These are phyloP conservation scores for Syzygium oleosum DNA, from an alignment of 345 rosid genomes.

Conservation along the genomic window DNA sequence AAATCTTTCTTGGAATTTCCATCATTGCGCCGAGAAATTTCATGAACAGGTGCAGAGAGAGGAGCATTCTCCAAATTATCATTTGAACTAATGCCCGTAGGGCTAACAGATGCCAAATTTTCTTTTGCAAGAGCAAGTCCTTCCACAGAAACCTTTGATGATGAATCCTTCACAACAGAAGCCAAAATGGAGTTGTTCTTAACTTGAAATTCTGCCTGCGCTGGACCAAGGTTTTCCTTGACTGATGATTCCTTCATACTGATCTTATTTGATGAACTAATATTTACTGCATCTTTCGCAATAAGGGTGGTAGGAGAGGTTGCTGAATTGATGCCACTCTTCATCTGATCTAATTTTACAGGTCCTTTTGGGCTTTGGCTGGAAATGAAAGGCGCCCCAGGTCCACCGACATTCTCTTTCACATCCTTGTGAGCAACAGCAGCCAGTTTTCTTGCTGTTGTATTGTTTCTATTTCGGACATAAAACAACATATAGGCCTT, in stretches of 20 bases:
- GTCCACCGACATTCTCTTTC: constrained; percentile 25
- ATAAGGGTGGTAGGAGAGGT: constrained; percentile 13
- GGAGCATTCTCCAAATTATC: neutral
- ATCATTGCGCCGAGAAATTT: neutral
- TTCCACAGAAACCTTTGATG: neutral
- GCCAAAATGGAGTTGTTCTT: constrained; percentile 8
- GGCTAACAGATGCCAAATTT: neutral
- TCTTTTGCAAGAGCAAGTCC: neutral
- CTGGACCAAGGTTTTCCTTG: constrained; percentile 7
- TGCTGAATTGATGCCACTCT: constrained; percentile 4
- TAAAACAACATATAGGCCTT: constrained; percentile 98
- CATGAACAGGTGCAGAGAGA: neutral
- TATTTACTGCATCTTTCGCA: constrained; percentile 13
- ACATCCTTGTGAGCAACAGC: constrained; percentile 32
- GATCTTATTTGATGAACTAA: constrained; percentile 2
- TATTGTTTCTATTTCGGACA: constrained; percentile 72
- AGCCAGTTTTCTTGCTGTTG: constrained; percentile 29
- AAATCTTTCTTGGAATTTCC: constrained; percentile 6
- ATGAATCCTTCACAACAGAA: neutral
- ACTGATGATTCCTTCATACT: constrained; percentile 16
- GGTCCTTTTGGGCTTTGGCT: constrained; percentile 24
- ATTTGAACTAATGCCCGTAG: neutral
- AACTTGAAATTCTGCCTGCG: constrained; percentile 8
- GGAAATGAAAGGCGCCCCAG: constrained; percentile 15
- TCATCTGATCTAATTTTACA: constrained; percentile 20